Percentiles rank a stretch among this genome's conserved stretches.
Evolutionary conservation across 352 stramenopile species (phyloP).

Genomic region (Globisporangium irregulare): DNA sequence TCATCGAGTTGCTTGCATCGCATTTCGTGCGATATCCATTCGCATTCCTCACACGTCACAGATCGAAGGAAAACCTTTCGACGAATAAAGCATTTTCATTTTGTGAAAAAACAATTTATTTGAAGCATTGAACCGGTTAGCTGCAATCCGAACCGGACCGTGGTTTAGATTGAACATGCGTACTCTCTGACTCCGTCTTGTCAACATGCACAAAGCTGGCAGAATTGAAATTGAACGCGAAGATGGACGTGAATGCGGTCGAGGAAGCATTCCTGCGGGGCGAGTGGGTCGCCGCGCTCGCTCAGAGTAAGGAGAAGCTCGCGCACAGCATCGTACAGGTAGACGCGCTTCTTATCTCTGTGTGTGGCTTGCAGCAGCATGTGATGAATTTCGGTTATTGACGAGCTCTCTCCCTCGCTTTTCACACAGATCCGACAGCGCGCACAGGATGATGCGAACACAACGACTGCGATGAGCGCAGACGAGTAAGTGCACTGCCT

Average conservation of each 20-base stretch:
- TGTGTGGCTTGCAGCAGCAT: not conserved
- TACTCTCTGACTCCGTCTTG: not conserved
- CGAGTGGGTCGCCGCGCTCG: conserved; percentile 53
- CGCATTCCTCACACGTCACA: too few species aligned
- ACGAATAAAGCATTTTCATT: not conserved
- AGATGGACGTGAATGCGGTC: conserved; percentile 34
- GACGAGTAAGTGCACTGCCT: conserved; percentile 16
- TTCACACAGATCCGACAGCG: conserved; percentile 9
- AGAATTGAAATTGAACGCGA: not conserved
- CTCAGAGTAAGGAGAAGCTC: conserved; percentile 45
- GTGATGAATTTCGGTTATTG: not conserved
- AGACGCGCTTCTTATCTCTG: not conserved
- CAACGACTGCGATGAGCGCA: not conserved
- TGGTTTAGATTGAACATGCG: conserved; percentile 7
- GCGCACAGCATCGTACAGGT: conserved; percentile 30
- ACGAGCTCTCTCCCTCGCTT: not conserved
- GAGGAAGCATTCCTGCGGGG: conserved; percentile 60
- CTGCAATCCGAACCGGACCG: conserved; percentile 1
- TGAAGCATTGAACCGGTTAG: not conserved
- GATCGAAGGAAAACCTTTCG: too few species aligned
- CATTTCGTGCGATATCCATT: too few species aligned
- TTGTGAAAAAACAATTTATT: not conserved
- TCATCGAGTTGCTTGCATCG: too few species aligned
- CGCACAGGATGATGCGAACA: conserved; percentile 1
- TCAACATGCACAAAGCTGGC: conserved; percentile 9